Evolutionary conservation across 306 rosid species (phyloP).

Genomic region (Trichosanthes cucumerina): DNA sequence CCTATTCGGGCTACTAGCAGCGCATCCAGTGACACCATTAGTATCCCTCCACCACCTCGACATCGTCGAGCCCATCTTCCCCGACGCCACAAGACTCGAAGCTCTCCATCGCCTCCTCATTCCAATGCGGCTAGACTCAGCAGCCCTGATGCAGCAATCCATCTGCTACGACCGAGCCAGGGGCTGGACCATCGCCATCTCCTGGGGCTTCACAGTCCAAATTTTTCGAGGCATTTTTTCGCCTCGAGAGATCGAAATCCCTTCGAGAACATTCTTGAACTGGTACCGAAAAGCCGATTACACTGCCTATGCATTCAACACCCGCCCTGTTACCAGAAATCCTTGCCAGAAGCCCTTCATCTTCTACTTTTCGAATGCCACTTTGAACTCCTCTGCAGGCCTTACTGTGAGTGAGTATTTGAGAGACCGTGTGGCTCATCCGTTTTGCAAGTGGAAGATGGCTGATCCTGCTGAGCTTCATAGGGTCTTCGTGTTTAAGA

Average conservation of each 20-base stretch:
- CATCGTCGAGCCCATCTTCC: slow-evolving; percentile 95
- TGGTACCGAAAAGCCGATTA: slow-evolving; percentile 92
- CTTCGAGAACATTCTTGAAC: slow-evolving; percentile 80
- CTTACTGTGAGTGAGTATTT: slow-evolving; percentile 41
- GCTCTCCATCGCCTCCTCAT: slow-evolving; percentile 53
- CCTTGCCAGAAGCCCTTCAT: slow-evolving; percentile 89
- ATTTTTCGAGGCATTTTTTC: slow-evolving; percentile 69
- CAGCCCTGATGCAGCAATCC: slow-evolving; percentile 89
- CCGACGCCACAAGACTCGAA: slow-evolving; percentile 47
- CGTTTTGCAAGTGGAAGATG: slow-evolving; percentile 71
- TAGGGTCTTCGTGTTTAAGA: slow-evolving; percentile 47
- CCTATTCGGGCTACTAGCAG: slow-evolving; percentile 85
- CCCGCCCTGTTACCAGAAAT: slow-evolving; percentile 75
- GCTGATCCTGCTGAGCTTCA: slow-evolving; percentile 49
- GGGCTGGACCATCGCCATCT: slow-evolving; percentile 74
- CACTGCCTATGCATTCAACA: slow-evolving; percentile 91
- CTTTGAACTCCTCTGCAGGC: slow-evolving; percentile 22
- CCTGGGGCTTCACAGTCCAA: slow-evolving; percentile 93
- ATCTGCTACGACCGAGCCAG: slow-evolving; percentile 59
- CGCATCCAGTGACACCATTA: slow-evolving; percentile 89
- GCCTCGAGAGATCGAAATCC: slow-evolving; percentile 83
- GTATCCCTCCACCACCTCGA: slow-evolving; percentile 95
- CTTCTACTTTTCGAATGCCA: slow-evolving; percentile 54
- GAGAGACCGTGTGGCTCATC: slow-evolving; percentile 47
- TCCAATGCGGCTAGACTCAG: slow-evolving; percentile 79